phyloP scores from a whole-genome alignment of 2,329 filamentous ascomycete genomes.

The Calonectria leucothoes region DNA sequence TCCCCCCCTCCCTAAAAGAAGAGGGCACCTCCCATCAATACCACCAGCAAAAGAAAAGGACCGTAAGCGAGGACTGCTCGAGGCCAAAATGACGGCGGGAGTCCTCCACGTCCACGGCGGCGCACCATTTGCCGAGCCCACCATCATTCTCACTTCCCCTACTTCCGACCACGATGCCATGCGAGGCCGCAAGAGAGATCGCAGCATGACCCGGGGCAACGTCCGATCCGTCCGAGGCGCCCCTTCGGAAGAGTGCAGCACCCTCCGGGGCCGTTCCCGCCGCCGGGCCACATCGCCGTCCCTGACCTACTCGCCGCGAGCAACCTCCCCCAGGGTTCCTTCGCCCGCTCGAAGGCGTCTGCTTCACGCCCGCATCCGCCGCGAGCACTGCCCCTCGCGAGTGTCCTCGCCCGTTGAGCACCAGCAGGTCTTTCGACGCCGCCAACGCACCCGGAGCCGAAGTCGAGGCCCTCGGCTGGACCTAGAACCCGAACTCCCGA shows the following conservation, averaged over 20 bases:
- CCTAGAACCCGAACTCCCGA: conserved; percentile 40
- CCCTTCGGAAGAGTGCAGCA: conserved; percentile 55
- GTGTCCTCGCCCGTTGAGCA: conserved; percentile 50
- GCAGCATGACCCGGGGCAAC: conserved; percentile 49
- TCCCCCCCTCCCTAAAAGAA: neutral
- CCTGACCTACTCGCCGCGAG: conserved; percentile 45
- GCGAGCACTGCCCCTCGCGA: conserved; percentile 58
- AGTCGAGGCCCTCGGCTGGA: conserved; percentile 50
- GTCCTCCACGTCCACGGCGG: conserved; percentile 33
- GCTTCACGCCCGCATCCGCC: conserved; percentile 54
- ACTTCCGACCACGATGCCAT: conserved; percentile 43
- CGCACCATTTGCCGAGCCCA: conserved; percentile 38
- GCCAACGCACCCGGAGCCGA: conserved; percentile 53
- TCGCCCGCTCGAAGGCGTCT: conserved; percentile 56
- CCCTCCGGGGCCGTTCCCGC: conserved; percentile 54
- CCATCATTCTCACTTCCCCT: conserved; percentile 33
- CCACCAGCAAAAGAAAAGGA: neutral
- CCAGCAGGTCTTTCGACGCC: conserved; percentile 45
- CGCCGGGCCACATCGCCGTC: conserved; percentile 53
- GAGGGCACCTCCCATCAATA: neutral
- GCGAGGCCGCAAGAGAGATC: conserved; percentile 54
- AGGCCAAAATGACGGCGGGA: conserved; percentile 39
- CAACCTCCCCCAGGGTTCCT: conserved; percentile 48
- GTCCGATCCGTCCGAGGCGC: conserved; percentile 45
- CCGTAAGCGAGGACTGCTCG: conserved; percentile 9